Conservation (phyloP, 768 basidiomycete species). For the Russula emetica region DNA sequence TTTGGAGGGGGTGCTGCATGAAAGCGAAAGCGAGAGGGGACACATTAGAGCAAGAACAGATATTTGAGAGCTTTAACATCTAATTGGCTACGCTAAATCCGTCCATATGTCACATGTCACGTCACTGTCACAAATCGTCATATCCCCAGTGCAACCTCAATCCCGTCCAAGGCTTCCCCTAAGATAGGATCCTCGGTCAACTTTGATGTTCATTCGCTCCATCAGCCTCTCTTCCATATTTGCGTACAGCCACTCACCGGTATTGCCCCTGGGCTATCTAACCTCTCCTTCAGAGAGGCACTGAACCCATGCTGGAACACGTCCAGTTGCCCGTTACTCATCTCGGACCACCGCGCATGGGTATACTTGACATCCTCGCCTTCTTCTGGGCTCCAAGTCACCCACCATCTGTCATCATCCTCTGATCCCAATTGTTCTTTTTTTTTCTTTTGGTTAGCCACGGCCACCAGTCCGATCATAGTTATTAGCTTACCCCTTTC, state of each 20-base stretch:
- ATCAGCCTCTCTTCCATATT: background rate
- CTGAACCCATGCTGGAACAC: conserved; percentile 8
- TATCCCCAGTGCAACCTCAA: background rate
- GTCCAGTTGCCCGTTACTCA: conserved; percentile 1
- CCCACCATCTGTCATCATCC: conserved; percentile 7
- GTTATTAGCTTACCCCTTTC: conserved; percentile 11
- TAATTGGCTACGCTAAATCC: background rate
- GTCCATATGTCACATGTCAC: conserved; percentile 1
- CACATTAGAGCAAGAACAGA: conserved; percentile 6
- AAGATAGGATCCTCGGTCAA: conserved; percentile 13
- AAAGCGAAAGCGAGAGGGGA: conserved; percentile 5
- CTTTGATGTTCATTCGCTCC: background rate
- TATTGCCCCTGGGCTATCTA: conserved; percentile 9
- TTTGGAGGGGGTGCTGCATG: background rate
- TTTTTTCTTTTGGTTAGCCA: conserved; percentile 4
- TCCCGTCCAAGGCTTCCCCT: background rate
- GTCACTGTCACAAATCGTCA: background rate
- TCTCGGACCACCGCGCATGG: conserved; percentile 9
- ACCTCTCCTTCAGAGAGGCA: background rate
- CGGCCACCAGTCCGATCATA: background rate
- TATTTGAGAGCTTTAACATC: background rate
- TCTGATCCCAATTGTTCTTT: conserved; percentile 3
- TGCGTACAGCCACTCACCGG: conserved; percentile 7
- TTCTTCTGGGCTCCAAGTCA: conserved; percentile 17
- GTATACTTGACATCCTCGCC: conserved; percentile 14